Evolutionary conservation across 2,329 filamentous ascomycete genomes (phyloP), one percentile per base, ranked within the genome.

Genomic region (Monilinia fructigena): DNA sequence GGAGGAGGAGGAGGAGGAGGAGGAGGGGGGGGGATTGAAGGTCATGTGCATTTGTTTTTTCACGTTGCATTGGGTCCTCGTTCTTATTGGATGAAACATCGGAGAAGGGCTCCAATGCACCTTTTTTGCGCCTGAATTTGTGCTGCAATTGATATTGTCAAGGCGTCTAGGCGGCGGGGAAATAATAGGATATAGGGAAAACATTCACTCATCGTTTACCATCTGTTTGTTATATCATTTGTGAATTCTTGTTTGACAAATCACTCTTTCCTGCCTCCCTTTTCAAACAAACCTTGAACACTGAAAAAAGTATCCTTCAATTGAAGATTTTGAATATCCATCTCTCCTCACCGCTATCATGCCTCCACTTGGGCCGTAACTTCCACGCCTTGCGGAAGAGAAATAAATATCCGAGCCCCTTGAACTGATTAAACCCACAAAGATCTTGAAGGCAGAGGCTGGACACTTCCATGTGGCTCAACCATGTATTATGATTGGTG

Each of bases 111-210:
- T 60, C 50, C 55, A 48, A 52, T 65, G 28, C 54, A 59, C 53
- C 35, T n/a, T n/a, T 60, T 47, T 38, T 20, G 55, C 63, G 52
- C 50, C 59, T 59, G 62, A 64, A 50, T 59, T 65, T 65, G 31
- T 59, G 63, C 54, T 65, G 45, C 63, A 52, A 59, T 23, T 59
- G 55, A 65, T 58, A 65, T 65, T 65, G 31, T 60, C 42, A 65
- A 20, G 63, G 63, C 63, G 63, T 65, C 54, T 42, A 42, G 63
- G 63, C 18, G n/a, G 54, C 18, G 45, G 55, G 54, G 55, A n/a
- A 18, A 65, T 53, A 65, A 65, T 60, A 65, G 63, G 63, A 65
- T 65, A 65, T 31, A 52, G 55, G 63, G 35, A 65, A 65, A 65
- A 65, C 53, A 64, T 48, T 56, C 53, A 26, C 53, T 35, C 31